Evolutionary conservation across 1,284 basidiomycete genomes (phyloP).

Genomic region (Sutorius eximius): DNA sequence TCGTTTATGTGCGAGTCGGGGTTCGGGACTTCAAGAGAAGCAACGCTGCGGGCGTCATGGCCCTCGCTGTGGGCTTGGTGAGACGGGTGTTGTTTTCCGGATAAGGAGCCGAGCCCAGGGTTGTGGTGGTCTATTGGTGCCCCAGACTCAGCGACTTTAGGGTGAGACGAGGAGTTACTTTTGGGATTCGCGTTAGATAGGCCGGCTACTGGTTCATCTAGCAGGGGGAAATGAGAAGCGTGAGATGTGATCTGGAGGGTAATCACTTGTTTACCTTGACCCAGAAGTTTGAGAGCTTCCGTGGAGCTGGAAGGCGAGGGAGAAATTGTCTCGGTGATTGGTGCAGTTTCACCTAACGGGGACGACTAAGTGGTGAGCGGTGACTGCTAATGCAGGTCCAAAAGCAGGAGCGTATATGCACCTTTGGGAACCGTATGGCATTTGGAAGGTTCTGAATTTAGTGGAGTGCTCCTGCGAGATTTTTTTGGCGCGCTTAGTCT

Average conservation of each 20-base stretch:
- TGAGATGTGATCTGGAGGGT: not conserved
- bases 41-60: not conserved
- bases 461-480: not conserved
- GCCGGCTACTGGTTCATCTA: constrained; percentile 14
- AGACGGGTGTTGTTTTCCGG: not conserved
- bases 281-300: constrained; percentile 18
- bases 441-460: not conserved
- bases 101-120: not conserved
- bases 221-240: not conserved
- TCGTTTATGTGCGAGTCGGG: constrained; percentile 6
- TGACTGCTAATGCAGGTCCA: not conserved
- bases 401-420: not conserved
- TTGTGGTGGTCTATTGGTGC: not conserved
- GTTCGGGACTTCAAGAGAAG: not conserved
- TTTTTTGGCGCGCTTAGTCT: not conserved
- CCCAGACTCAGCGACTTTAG: not conserved
- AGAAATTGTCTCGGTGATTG: not conserved
- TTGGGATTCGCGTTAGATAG: constrained; percentile 1
- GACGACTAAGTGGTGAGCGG: not conserved
- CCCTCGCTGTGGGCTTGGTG: not conserved
- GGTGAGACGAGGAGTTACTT: not conserved
- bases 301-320: constrained; percentile 11
- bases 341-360: constrained; percentile 6
- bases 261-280: constrained; percentile 15
- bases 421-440: constrained; percentile 10